Percentiles rank a stretch among this genome's conserved stretches.
These are phyloP conservation scores for Mycena maculata DNA, from an alignment of 768 basidiomycete species.

Conservation along the genomic window DNA sequence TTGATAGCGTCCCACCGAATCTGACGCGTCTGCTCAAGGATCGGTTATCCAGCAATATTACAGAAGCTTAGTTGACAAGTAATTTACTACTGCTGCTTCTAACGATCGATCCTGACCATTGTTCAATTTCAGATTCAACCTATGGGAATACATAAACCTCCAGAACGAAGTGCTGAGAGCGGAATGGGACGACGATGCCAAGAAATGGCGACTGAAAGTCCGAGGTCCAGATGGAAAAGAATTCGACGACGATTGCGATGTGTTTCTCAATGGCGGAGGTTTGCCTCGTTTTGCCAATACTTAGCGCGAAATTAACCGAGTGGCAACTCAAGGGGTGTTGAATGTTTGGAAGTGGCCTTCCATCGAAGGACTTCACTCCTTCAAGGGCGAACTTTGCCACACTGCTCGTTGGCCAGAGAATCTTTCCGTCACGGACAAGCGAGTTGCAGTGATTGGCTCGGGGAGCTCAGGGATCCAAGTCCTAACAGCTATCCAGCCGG, in stretches of 20 bases:
- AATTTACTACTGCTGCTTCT: constrained; percentile 22
- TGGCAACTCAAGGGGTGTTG: constrained; percentile 33
- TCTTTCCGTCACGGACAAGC: constrained; percentile 52
- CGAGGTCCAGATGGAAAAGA: constrained; percentile 41
- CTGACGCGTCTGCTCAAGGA: constrained; percentile 33
- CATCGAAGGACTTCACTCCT: constrained; percentile 58
- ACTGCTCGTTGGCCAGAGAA: constrained; percentile 59
- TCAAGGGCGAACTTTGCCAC: constrained; percentile 62
- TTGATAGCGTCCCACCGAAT: background rate
- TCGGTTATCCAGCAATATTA: constrained; percentile 60
- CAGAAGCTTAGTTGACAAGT: constrained; percentile 54
- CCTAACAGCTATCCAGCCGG: constrained; percentile 55
- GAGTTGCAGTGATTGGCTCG: constrained; percentile 57
- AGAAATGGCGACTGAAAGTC: constrained; percentile 56
- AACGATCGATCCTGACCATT: background rate
- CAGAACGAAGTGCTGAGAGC: constrained; percentile 57
- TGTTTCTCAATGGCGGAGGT: constrained; percentile 42
- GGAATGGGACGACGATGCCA: constrained; percentile 49
- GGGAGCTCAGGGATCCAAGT: constrained; percentile 58
- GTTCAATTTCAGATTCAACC: constrained; percentile 38
- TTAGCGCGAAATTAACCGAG: background rate
- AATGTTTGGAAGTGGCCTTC: constrained; percentile 63
- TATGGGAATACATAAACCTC: constrained; percentile 56
- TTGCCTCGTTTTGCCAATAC: background rate
- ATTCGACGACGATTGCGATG: constrained; percentile 38